Evolutionary conservation across 2,329 filamentous ascomycete genomes (phyloP).

Genomic region (Penicillium glabrum): DNA sequence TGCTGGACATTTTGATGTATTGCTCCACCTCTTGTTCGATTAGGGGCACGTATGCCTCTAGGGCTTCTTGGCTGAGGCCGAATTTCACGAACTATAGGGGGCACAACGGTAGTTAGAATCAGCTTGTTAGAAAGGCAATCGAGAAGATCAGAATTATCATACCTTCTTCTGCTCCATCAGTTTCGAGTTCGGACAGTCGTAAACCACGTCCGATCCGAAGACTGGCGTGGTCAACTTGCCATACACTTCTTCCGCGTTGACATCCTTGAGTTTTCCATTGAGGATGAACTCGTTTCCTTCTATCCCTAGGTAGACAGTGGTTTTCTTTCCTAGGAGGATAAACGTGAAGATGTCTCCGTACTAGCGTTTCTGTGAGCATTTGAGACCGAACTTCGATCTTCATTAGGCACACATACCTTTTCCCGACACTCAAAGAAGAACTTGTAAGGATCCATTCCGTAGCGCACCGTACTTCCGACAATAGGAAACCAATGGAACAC

Average conservation of each 20-base stretch:
- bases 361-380: conserved; percentile 41
- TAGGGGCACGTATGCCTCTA: conserved; percentile 72
- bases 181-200: conserved; percentile 88
- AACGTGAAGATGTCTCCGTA: conserved; percentile 92
- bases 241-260: conserved; percentile 90
- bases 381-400: background rate
- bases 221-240: conserved; percentile 68
- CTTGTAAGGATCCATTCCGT: conserved; percentile 63
- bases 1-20: conserved; percentile 54
- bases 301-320: conserved; percentile 78
- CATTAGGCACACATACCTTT: conserved; percentile 59
- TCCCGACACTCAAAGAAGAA: conserved; percentile 74
- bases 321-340: conserved; percentile 81
- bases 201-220: conserved; percentile 83
- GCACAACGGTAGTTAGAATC: background rate
- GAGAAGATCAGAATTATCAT: background rate
- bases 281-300: conserved; percentile 90
- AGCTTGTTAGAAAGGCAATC: too few relatives aligned
- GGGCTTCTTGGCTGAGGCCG: conserved; percentile 60
- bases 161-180: conserved; percentile 97
- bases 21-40: conserved; percentile 67
- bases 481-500: conserved; percentile 78
- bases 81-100: conserved; percentile 59
- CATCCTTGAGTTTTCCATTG: conserved; percentile 86
- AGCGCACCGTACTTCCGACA: conserved; percentile 45